Base-by-base conservation (phyloP, 2,329 filamentous ascomycete genomes). In the Tolypocladium paradoxum region DNA sequence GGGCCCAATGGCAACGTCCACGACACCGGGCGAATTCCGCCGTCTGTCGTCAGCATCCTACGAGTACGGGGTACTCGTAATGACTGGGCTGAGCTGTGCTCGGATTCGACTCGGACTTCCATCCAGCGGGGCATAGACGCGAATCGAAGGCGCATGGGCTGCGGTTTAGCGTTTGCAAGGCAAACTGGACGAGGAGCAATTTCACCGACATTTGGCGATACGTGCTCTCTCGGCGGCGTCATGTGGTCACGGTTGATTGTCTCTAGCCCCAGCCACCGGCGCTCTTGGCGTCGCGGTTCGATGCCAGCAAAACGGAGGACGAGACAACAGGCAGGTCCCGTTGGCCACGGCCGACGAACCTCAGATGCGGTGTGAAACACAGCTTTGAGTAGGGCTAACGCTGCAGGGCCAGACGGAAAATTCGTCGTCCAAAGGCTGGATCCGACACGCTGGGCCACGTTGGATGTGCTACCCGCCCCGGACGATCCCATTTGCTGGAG, bases 381-480 rank as follows among this genome's bases (percentile, higher is more conserved):
- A 45, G 24, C 24, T n/a, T n/a, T n/a, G n/a, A n/a, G n/a, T 2
- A 8, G 20, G 37, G n/a, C 29, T 27, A 38, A 38, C 22, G 31
- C 29, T 46, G 43, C 34, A 9, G n/a, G 38, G 31, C 33, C 34
- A n/a, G 46, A 51, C 53, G 43, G 46, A 49, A 49, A 34, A 40
- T 38, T 29, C 20, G 22, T 29, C 22, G 29, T 6, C 49, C 43
- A 40, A 24, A 36, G 36, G 36, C 24, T 50, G 49, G 54, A 49
- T 53, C 55, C 55, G 55, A 50, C 50, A 18, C 46, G 50, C 53
- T 55, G 55, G 55, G 53, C 55, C 50, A 46, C 24, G 33, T n/a
- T 36, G n/a, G 48, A 29, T 35, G 35, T 34, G 43, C 22, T 22
- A 47, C 20, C 38, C 20, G 12, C 36, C 48, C 48, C 52, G 20